Conservation (phyloP, 352 stramenopile species). For the Globisporangium takayamanum region DNA sequence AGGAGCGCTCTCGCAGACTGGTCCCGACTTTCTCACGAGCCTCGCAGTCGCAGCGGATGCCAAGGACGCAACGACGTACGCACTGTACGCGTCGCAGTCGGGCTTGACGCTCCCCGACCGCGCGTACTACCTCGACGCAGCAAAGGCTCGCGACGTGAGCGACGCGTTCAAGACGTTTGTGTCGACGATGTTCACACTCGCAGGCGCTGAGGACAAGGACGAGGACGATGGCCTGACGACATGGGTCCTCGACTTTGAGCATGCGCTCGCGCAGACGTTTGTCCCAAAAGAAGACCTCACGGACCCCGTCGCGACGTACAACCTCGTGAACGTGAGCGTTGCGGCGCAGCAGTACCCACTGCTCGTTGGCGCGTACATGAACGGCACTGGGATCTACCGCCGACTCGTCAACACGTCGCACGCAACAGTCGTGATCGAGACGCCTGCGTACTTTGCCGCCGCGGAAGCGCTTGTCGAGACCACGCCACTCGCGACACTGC, state of each 20-base stretch:
- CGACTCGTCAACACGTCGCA: conserved; percentile 15
- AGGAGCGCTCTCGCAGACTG: conserved; percentile 41
- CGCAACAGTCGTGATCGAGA: conserved; percentile 43
- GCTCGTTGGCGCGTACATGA: conserved; percentile 44
- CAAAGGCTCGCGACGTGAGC: conserved; percentile 69
- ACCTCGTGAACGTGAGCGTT: conserved; percentile 71
- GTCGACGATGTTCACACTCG: conserved; percentile 63
- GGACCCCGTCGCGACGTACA: conserved; percentile 89
- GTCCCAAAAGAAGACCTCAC: conserved; percentile 87
- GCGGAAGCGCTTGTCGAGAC: conserved; percentile 42
- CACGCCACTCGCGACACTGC: conserved; percentile 39
- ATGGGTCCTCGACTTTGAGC: conserved; percentile 82
- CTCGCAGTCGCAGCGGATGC: conserved; percentile 74
- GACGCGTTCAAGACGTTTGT: conserved; percentile 75
- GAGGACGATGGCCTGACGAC: conserved; percentile 22
- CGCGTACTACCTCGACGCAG: conserved; percentile 90
- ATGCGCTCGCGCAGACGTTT: conserved; percentile 68
- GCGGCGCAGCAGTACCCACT: conserved; percentile 41
- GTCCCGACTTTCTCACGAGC: conserved; percentile 75
- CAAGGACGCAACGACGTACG: conserved; percentile 75
- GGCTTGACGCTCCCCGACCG: conserved; percentile 86
- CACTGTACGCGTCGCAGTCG: conserved; percentile 75
- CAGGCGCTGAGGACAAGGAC: conserved; percentile 18
- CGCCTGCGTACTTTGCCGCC: conserved; percentile 44
- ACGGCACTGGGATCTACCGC: conserved; percentile 31